These are phyloP conservation scores for Zygoascus bituminiphila DNA, from an alignment of 805 yeast species.

Conservation along the genomic window DNA sequence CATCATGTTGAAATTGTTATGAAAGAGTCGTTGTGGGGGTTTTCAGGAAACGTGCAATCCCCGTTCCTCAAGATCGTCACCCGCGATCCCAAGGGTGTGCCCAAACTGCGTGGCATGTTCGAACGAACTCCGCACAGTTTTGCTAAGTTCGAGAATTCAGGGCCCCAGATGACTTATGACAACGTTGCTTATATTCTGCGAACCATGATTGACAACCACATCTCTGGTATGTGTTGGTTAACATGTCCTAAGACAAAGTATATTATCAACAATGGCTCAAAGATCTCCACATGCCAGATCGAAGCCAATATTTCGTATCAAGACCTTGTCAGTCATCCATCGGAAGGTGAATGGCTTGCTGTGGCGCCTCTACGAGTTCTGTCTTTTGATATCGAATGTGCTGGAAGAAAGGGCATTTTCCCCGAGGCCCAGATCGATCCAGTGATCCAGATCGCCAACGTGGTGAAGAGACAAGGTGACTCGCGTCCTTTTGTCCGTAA, in stretches of 20 bases:
- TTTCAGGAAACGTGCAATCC: slow-evolving; percentile 62
- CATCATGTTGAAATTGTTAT: slow-evolving; percentile 53
- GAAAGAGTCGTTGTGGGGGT: slow-evolving; percentile 94
- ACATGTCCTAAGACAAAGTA: slow-evolving; percentile 76
- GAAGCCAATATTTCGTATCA: slow-evolving; percentile 66
- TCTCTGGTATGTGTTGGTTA: slow-evolving; percentile 95
- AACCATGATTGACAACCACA: slow-evolving; percentile 85
- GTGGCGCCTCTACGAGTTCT: slow-evolving; percentile 90
- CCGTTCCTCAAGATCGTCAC: slow-evolving; percentile 74
- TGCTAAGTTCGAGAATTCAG: slow-evolving; percentile 45
- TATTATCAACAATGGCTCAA: slow-evolving; percentile 29
- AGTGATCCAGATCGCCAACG: slow-evolving; percentile 95
- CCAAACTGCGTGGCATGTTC: slow-evolving; percentile 66
- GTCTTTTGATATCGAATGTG: slow-evolving; percentile 97
- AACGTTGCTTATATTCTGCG: slow-evolving; percentile 80
- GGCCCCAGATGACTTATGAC: slow-evolving; percentile 64
- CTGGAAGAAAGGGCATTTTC: slow-evolving; percentile 93
- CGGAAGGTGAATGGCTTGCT: slow-evolving; percentile 90
- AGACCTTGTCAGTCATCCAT: slow-evolving; percentile 66
- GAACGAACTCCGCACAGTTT: slow-evolving; percentile 72
- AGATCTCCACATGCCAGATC: slow-evolving; percentile 73
- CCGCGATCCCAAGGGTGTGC: slow-evolving; percentile 55
- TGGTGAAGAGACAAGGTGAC: slow-evolving; percentile 77
- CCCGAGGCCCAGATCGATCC: slow-evolving; percentile 93
- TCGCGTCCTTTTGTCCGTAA: slow-evolving; percentile 80